Evolutionary conservation across 1,284 basidiomycete species (phyloP).

Genomic region (Polyporus tsugae): DNA sequence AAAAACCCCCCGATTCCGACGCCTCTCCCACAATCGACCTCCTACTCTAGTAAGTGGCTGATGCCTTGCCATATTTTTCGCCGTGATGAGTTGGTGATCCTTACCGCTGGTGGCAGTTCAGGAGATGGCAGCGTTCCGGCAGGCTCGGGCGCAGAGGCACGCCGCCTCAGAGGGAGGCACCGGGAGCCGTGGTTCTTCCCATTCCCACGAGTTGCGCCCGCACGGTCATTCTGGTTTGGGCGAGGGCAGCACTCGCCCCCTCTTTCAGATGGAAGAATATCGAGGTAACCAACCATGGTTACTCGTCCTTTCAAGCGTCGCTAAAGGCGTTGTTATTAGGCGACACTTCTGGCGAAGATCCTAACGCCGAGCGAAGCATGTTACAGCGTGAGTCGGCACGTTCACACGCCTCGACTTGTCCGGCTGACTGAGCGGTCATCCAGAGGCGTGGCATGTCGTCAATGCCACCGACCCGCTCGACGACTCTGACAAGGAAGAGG

Average conservation of each 20-base stretch:
- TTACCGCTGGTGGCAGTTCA: conserved; percentile 30
- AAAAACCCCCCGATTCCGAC: conserved; percentile 37
- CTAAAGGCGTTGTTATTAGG: conserved; percentile 14
- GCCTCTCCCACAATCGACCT: conserved; percentile 30
- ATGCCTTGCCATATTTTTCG: neutral
- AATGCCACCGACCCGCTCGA: conserved; percentile 67
- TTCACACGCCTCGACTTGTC: conserved; percentile 8
- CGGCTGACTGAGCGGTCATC: conserved; percentile 17
- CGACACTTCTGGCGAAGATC: conserved; percentile 32
- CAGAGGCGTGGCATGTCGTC: conserved; percentile 77
- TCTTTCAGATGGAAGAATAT: conserved; percentile 32
- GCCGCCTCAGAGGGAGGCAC: conserved; percentile 36
- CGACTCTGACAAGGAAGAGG: conserved; percentile 78
- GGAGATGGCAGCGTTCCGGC: conserved; percentile 38
- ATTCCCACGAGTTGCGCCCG: conserved; percentile 39
- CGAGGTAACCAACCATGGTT: conserved; percentile 16
- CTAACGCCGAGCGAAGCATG: conserved; percentile 38
- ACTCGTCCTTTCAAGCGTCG: neutral
- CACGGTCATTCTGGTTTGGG: conserved; percentile 25
- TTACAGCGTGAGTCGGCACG: conserved; percentile 40
- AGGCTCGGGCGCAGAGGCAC: conserved; percentile 36
- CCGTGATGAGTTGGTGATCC: neutral
- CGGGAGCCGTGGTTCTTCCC: conserved; percentile 43
- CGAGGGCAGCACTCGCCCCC: conserved; percentile 33
- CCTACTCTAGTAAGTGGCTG: conserved; percentile 37